phyloP scores from a whole-genome alignment of 2,329 filamentous ascomycete species.

The Onygena corvina region DNA sequence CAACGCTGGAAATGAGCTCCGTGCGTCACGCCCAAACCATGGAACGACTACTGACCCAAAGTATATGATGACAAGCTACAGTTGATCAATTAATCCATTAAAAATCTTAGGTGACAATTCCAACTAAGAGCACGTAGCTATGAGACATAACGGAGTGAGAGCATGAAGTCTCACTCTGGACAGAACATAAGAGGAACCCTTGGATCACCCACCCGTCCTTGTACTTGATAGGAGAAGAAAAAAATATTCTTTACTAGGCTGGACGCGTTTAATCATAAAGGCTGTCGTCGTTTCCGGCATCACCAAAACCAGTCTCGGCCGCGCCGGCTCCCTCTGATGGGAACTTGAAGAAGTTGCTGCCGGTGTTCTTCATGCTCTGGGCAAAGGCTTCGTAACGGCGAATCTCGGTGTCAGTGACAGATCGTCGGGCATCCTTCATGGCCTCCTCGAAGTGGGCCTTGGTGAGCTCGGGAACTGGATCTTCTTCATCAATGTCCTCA shows the following conservation, averaged over 20 bases:
- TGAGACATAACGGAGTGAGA: not conserved
- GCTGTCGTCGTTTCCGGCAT: conserved; percentile 87
- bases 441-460: conserved; percentile 97
- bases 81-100: conserved; percentile 3
- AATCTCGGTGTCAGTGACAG: conserved; percentile 93
- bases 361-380: conserved; percentile 97
- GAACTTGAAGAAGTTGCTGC: conserved; percentile 93
- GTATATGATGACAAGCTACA: no score
- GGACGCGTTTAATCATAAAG: conserved; percentile 69
- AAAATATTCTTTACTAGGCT: no score
- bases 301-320: conserved; percentile 53
- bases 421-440: conserved; percentile 86
- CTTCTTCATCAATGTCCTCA: conserved; percentile 74
- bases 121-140: not conserved
- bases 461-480: conserved; percentile 90
- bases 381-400: conserved; percentile 96
- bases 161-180: not conserved
- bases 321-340: conserved; percentile 48
- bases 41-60: no score
- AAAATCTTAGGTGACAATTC: conserved; percentile 3
- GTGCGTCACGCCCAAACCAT: no score
- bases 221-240: not conserved
- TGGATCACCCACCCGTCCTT: conserved; percentile 1
- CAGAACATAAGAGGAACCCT: conserved; percentile 2
- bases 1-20: no score